These are phyloP conservation scores for Acanthamoeba castellanii DNA, from an alignment of 208 protist genomes.

Conservation along the genomic window DNA sequence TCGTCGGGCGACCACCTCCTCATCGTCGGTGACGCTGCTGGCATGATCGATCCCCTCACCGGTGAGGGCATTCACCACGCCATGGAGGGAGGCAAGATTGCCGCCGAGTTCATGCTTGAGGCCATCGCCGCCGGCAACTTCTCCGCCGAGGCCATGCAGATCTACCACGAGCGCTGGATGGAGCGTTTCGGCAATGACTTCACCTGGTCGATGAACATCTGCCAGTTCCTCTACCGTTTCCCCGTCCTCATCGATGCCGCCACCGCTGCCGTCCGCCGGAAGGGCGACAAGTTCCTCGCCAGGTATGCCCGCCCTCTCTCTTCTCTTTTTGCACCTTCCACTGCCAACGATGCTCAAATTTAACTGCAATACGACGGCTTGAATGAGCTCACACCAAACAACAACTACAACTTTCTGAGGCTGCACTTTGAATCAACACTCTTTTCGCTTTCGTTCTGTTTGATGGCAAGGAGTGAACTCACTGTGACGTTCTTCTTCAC, in stretches of 20 bases:
- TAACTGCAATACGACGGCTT: slow-evolving; percentile 63
- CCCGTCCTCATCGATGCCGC: slow-evolving; percentile 87
- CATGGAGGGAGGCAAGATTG: slow-evolving; percentile 85
- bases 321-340: no score
- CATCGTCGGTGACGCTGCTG: slow-evolving; percentile 87
- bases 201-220: slow-evolving; percentile 85
- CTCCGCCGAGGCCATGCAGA: slow-evolving; percentile 76
- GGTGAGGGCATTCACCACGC: slow-evolving; percentile 88
- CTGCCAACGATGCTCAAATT: slow-evolving; percentile 24
- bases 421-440: neutral
- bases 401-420: slow-evolving; percentile 48
- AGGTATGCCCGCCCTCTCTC: slow-evolving; percentile 3
- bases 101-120: slow-evolving; percentile 80
- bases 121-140: slow-evolving; percentile 83
- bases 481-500: neutral
- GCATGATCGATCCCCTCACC: slow-evolving; percentile 88
- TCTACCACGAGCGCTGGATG: slow-evolving; percentile 86
- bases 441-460: neutral
- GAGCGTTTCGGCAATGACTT: slow-evolving; percentile 85
- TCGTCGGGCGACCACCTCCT: slow-evolving; percentile 82
- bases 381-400: slow-evolving; percentile 35
- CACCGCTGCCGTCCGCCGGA: slow-evolving; percentile 81
- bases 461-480: neutral
- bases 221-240: slow-evolving; percentile 86
- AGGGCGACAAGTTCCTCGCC: slow-evolving; percentile 86